These are phyloP conservation scores for Xanthoconium stramineum DNA, from an alignment of 768 basidiomycete genomes.

Conservation along the genomic window DNA sequence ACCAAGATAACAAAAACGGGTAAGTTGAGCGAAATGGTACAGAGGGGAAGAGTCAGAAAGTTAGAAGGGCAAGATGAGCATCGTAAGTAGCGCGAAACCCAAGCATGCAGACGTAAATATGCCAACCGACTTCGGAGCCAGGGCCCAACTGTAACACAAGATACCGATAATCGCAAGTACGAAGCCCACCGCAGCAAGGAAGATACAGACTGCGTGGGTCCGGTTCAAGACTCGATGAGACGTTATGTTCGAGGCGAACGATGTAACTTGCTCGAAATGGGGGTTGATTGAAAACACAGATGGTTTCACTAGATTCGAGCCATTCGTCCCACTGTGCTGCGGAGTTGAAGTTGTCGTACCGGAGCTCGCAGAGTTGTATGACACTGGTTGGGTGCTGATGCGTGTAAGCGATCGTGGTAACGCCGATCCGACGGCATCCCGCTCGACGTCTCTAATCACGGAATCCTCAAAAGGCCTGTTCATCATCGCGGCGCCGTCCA, in stretches of 20 bases:
- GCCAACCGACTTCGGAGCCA: slow-evolving; percentile 42
- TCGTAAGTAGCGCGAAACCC: slow-evolving; percentile 30
- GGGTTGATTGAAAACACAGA: slow-evolving; percentile 43
- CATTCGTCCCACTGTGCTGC: too few relatives aligned
- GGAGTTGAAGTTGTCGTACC: too few relatives aligned
- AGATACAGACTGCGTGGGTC: slow-evolving; percentile 49
- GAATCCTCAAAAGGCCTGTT: slow-evolving; percentile 16
- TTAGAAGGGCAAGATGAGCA: slow-evolving; percentile 12
- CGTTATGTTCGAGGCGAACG: slow-evolving; percentile 37
- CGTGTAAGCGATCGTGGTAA: background rate
- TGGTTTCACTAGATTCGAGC: background rate
- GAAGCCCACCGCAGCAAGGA: slow-evolving; percentile 47
- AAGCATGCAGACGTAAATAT: slow-evolving; percentile 41
- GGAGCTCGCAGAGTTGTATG: background rate
- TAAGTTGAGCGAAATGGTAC: background rate
- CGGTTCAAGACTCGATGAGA: slow-evolving; percentile 42
- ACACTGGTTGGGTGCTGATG: background rate
- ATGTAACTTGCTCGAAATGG: slow-evolving; percentile 49
- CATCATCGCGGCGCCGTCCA: slow-evolving; percentile 25
- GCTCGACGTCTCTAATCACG: slow-evolving; percentile 11
- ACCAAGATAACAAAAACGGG: too few relatives aligned
- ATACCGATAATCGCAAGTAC: slow-evolving; percentile 47
- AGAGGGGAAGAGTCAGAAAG: background rate
- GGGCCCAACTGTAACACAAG: slow-evolving; percentile 48
- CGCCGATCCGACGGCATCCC: background rate